Percentiles rank a stretch among this genome's conserved stretches.
Conservation (phyloP, 2,329 filamentous ascomycete genomes). For the Cladophialophora exuberans region DNA sequence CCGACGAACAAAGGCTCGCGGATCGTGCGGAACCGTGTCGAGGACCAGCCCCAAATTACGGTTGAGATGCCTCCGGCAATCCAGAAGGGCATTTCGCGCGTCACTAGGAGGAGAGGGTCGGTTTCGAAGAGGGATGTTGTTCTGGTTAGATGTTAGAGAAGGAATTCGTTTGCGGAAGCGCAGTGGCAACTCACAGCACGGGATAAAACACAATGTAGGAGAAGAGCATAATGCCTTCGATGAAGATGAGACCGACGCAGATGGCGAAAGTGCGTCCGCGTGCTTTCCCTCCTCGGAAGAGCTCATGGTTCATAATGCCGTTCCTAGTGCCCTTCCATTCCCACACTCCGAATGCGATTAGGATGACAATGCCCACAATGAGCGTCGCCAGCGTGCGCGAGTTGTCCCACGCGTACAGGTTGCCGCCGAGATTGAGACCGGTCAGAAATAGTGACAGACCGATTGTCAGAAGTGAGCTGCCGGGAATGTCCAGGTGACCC, state of each 20-base stretch:
- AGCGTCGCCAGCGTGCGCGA: slow-evolving; percentile 20
- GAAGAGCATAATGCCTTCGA: slow-evolving; percentile 30
- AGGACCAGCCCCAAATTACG: slow-evolving; percentile 22
- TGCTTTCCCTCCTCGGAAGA: slow-evolving; percentile 25
- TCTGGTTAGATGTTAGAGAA: slow-evolving; percentile 4
- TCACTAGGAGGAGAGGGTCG: slow-evolving; percentile 21
- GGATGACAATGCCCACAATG: slow-evolving; percentile 23
- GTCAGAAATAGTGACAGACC: slow-evolving; percentile 27
- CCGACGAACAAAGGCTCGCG: slow-evolving; percentile 26
- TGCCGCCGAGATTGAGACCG: slow-evolving; percentile 29
- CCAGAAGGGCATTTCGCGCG: slow-evolving; percentile 27
- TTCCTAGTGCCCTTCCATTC: slow-evolving; percentile 29
- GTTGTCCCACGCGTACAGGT: slow-evolving; percentile 28
- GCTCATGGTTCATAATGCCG: slow-evolving; percentile 28
- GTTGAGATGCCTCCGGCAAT: slow-evolving; percentile 21
- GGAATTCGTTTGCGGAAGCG: not conserved
- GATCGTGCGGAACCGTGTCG: slow-evolving; percentile 28
- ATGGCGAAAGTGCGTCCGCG: slow-evolving; percentile 28
- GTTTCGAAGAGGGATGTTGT: slow-evolving; percentile 22
- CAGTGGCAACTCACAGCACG: slow-evolving; percentile 24
- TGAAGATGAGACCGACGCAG: slow-evolving; percentile 27
- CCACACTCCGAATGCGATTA: slow-evolving; percentile 28
- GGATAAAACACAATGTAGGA: slow-evolving; percentile 31
- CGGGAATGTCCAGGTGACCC: slow-evolving; percentile 26
- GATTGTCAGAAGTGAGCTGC: slow-evolving; percentile 19